A percentile compares a stretch with the other conserved stretches of the same genome.
Evolutionary conservation across 306 rosid species (phyloP).

Genomic region (Ammopiptanthus mongolicus): DNA sequence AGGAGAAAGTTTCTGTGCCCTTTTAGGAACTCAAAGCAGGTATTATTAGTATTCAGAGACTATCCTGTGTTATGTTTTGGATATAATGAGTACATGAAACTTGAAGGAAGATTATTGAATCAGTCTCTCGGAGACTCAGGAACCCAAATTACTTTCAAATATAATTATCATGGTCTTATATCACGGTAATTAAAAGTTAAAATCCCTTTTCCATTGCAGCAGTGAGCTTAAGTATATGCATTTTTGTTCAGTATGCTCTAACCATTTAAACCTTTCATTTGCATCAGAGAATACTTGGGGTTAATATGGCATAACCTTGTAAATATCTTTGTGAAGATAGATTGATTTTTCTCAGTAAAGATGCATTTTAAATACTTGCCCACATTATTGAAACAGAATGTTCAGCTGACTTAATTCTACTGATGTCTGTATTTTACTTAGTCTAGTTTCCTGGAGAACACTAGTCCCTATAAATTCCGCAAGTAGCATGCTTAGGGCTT

Average conservation of each 20-base stretch:
- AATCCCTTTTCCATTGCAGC: not conserved
- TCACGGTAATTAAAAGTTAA: not conserved
- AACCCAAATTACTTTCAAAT: not conserved
- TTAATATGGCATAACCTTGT: not conserved
- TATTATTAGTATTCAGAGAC: conserved; percentile 25
- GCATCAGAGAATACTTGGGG: not conserved
- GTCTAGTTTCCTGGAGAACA: not conserved
- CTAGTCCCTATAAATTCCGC: not conserved
- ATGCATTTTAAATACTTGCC: not conserved
- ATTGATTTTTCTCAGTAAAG: not conserved
- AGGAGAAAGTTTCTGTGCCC: conserved; percentile 68
- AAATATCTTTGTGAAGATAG: not conserved
- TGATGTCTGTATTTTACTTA: not conserved
- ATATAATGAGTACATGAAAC: conserved; percentile 1
- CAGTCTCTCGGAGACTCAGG: not conserved
- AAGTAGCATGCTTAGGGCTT: not conserved
- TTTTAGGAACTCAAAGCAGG: conserved; percentile 84
- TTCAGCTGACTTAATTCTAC: not conserved
- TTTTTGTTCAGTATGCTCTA: not conserved
- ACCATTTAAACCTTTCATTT: not conserved
- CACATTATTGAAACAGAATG: not conserved
- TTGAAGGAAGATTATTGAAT: not conserved
- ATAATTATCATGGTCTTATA: not conserved
- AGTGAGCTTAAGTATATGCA: not conserved
- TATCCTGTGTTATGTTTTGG: conserved; percentile 16